A percentile compares a stretch with the other conserved stretches of the same genome.
These are phyloP conservation scores for Vigna hirtella DNA, from an alignment of 306 rosid genomes.

Conservation along the genomic window DNA sequence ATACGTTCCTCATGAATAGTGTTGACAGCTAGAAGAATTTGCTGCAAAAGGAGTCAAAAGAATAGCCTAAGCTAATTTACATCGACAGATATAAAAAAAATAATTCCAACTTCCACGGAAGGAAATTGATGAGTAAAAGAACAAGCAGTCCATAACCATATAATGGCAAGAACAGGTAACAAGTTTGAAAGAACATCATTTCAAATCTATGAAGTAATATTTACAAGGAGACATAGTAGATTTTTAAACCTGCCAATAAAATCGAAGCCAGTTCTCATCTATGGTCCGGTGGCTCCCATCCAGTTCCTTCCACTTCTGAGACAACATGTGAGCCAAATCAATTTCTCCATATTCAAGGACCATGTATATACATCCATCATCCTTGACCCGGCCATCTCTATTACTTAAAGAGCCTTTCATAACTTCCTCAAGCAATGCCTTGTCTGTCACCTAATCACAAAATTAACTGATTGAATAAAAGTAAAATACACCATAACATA, in stretches of 20 bases:
- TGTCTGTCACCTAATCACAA: conserved; percentile 86
- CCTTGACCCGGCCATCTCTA: conserved; percentile 94
- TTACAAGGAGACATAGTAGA: conserved; percentile 15
- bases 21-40: conserved; percentile 94
- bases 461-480: neutral
- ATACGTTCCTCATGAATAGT: conserved; percentile 97
- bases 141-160: neutral
- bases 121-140: neutral
- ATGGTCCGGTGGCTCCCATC: conserved; percentile 66
- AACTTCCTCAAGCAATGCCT: conserved; percentile 81
- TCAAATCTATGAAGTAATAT: neutral
- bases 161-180: conserved; percentile 21
- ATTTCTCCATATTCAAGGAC: conserved; percentile 99
- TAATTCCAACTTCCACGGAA: neutral
- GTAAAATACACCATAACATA: conserved; percentile 17
- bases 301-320: conserved; percentile 96
- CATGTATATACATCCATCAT: conserved; percentile 95
- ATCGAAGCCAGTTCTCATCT: conserved; percentile 95
- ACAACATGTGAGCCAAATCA: conserved; percentile 99
- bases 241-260: conserved; percentile 90
- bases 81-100: neutral
- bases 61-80: conserved; percentile 44
- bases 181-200: conserved; percentile 5
- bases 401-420: conserved; percentile 72
- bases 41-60: conserved; percentile 57